Evolutionary conservation across 2,329 filamentous ascomycete species (phyloP), one percentile per base, ranked within the genome.

Genomic region (Xylaria sp.): DNA sequence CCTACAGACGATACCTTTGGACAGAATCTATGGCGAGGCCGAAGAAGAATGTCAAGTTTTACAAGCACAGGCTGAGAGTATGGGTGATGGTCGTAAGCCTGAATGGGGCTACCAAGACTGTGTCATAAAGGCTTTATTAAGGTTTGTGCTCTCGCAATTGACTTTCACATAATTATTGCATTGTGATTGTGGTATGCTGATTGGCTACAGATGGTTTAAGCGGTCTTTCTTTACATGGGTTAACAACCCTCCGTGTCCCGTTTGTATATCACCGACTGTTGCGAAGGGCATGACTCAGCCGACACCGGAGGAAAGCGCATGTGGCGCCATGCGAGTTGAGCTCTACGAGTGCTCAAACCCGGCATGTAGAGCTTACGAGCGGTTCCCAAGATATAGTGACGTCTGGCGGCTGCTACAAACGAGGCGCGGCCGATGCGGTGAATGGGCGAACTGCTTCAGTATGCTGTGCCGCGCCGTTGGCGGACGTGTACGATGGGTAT

Each of bases 21-120:
- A 98, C 78, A 89, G 93, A 74, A 93, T 99, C 75, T 98, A 98
- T 81, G 88, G 91, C 73, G 94, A 98, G 79, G 96, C 96, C 62
- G 94, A 98, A 79, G 95, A 98, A 80, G 94, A 98, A 81, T 90
- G 89, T 73, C 94, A 98, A 79, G 90, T 98, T 37, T 85, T 97
- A 75, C 90, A 92, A 77, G 96, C 94, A 41, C 91, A 97, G 80
- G 95, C 95, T 39, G 92, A 92, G 78, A 97, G 94, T 74, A 90
- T 97, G 83, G 93, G 92, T 23, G 89, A 92, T 66, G 92, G 91
- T 65, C 87, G 89, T 73, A 92, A 92, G 79, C 89, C 94, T 1
- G 92, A 94, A 84, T 98, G 95, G 95, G 95, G 94, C 66, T 98
- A 98, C 79, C 95, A 98, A 81, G 96, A 99, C 82, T 99, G 95